Base-by-base conservation (phyloP, 495 filamentous ascomycete species). In the Glarea lozoyensis region DNA sequence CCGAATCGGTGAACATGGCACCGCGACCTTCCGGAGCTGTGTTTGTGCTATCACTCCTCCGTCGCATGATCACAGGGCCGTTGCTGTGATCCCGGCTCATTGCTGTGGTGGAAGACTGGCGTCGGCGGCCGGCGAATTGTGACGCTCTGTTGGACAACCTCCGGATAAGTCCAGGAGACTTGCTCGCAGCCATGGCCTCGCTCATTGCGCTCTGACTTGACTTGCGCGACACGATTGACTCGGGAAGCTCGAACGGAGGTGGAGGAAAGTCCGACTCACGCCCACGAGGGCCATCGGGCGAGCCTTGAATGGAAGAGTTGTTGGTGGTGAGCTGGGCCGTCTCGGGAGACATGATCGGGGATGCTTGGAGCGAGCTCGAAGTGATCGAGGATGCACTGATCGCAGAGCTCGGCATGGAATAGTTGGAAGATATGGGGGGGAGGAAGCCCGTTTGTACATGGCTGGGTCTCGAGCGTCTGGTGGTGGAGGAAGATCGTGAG, bases 21-120 rank as follows among this genome's bases (percentile, higher is more conserved):
- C 25, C 64, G 64, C 39, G 82, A 53, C 69, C 79, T 57, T 45
- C 70, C 45, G 51, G 63, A 55, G 55, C 69, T 4, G 75, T 75
- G 40, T 75, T 81, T 56, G 82, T 89, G 63, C 86, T 92, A 57
- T 93, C 88, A 55, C 88, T 93, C 41, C 89, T 76, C 42, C 86
- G 74, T 40, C 92, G 79, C 62, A 92, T 76, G 22, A 94, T 80
- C 19, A 90, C 81, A 2, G 92, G 92, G 0, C 92, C 92, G 18
- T 82, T 81, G 58, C 88, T 95, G 23, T 81, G 80, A 54, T 95
- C 88, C 19, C 86, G 78, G 55, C 77, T 85, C 43, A 79, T 79
- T 16, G 79, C 70, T 27, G 83, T 70, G 4, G 79, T 79, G 0
- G 82, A 82, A 4, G 88, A 92, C 40, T 77, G 73, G 37, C 83